These are phyloP conservation scores for Dysphania ambrosioides DNA, from an alignment of 148 eudicot genomes.

Conservation along the genomic window DNA sequence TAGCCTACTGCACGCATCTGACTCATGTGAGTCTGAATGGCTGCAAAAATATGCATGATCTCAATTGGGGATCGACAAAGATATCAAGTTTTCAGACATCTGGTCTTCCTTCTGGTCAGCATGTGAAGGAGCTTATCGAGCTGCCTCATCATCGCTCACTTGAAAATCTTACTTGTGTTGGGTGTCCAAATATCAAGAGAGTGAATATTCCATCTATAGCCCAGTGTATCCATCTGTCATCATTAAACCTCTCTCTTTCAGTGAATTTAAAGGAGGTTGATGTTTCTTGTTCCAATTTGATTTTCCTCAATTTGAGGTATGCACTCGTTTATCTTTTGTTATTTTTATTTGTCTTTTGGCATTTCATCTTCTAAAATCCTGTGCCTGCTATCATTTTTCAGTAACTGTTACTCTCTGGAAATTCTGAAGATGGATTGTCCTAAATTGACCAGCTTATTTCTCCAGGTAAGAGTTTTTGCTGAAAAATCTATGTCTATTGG, in stretches of 20 bases:
- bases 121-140: constrained; percentile 24
- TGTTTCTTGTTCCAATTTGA: constrained; percentile 62
- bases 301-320: constrained; percentile 88
- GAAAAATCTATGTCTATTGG: no score
- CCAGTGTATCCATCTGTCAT: constrained; percentile 56
- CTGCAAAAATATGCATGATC: constrained; percentile 87
- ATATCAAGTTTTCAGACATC: constrained; percentile 29
- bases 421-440: constrained; percentile 74
- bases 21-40: constrained; percentile 94
- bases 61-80: constrained; percentile 60
- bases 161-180: constrained; percentile 86
- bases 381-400: constrained; percentile 25
- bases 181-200: constrained; percentile 82
- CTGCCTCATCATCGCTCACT: constrained; percentile 57
- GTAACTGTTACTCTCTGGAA: constrained; percentile 87
- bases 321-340: not conserved
- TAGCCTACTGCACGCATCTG: constrained; percentile 70
- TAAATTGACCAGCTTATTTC: constrained; percentile 69
- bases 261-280: constrained; percentile 78
- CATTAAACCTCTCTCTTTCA: constrained; percentile 81
- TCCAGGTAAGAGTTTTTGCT: constrained; percentile 56
- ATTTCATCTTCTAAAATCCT: constrained; percentile 10
- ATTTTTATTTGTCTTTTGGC: not conserved
- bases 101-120: constrained; percentile 23
- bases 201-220: constrained; percentile 67